Evolutionary conservation across 2,329 filamentous ascomycete species (phyloP), one percentile per base, ranked within the genome.

Genomic region (Arthrinium phaeospermum): DNA sequence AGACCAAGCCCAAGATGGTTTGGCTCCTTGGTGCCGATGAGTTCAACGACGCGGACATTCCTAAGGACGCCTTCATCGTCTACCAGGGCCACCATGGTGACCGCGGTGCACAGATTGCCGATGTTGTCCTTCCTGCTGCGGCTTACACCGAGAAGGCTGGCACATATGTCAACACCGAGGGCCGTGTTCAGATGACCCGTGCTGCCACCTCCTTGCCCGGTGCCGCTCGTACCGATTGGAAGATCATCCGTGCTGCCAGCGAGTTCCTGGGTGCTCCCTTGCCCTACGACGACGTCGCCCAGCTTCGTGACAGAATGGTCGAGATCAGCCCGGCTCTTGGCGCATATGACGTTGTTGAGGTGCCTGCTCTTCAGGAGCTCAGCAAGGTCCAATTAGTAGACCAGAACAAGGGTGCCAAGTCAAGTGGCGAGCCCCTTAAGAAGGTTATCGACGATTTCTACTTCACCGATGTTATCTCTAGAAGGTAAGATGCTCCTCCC

Each of bases 41-140:
- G 86, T 89, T 98, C 80, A 88, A 89, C 75, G 91, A 94, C 77
- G 89, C 90, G 73, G 95, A 98, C 78, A 94, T 99, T 72, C 96
- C 96, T 79, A 97, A 96, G 88, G 93, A 96, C 76, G 95, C 96
- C 16, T 99, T 98, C 81, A 92, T 99, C 74, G 90, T 99, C 79
- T 99, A 99, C 87, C 96, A 99, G 85, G 96, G 96, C 76, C 96
- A 99, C 84, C 96, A 99, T 83, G 96, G 96, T 84, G 96, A 99
- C 85, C 90, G 90, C 70, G 96, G 96, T 75, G 96, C 96, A 71
- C 93, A 97, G 84, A 90, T 98, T 74, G 96, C 96, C 68, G 96
- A 99, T 79, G 91, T 99, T 72, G 90, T 99, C 76, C 93, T 99
- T 27, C 96, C 96, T 41, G 96, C 95, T 76, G 95, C 95, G 69